Conservation (phyloP, 2,329 filamentous ascomycete genomes). For the Paecilomyces formosus region DNA sequence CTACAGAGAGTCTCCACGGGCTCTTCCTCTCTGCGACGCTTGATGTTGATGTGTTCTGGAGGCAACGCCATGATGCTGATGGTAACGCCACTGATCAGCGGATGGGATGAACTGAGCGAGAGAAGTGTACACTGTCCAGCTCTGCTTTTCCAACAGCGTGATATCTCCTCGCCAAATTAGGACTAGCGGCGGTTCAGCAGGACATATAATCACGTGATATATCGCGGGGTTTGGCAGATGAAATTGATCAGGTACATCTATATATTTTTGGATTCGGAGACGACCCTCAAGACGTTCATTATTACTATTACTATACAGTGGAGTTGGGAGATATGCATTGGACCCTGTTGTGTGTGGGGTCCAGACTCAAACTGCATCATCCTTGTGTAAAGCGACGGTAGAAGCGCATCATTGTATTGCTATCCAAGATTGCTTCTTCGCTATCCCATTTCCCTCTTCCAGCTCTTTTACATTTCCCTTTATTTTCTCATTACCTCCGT, state of each 20-base stretch:
- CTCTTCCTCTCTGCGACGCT: slow-evolving; percentile 50
- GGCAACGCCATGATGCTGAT: slow-evolving; percentile 34
- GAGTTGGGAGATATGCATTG: neutral
- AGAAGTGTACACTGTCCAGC: slow-evolving; percentile 1
- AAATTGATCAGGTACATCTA: neutral
- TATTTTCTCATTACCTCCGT: slow-evolving; percentile 8
- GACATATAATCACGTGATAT: neutral
- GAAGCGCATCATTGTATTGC: slow-evolving; percentile 3
- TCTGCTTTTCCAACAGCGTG: slow-evolving; percentile 4
- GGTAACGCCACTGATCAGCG: slow-evolving; percentile 2
- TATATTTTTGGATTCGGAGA: neutral
- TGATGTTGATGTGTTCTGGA: slow-evolving; percentile 47
- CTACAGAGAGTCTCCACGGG: slow-evolving; percentile 49
- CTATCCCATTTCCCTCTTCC: slow-evolving; percentile 2
- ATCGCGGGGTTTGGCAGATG: neutral
- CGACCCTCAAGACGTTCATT: neutral
- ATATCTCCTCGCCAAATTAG: neutral
- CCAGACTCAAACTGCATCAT: neutral
- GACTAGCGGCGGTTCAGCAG: neutral
- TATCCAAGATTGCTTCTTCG: slow-evolving; percentile 1
- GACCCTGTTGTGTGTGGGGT: neutral
- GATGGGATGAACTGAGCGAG: neutral
- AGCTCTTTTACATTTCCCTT: neutral
- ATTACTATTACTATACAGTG: slow-evolving; percentile 3
- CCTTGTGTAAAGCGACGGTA: neutral